Evolutionary conservation across 495 filamentous ascomycete genomes (phyloP), one percentile per base, ranked within the genome.

Genomic region (Annulohypoxylon moriforme): DNA sequence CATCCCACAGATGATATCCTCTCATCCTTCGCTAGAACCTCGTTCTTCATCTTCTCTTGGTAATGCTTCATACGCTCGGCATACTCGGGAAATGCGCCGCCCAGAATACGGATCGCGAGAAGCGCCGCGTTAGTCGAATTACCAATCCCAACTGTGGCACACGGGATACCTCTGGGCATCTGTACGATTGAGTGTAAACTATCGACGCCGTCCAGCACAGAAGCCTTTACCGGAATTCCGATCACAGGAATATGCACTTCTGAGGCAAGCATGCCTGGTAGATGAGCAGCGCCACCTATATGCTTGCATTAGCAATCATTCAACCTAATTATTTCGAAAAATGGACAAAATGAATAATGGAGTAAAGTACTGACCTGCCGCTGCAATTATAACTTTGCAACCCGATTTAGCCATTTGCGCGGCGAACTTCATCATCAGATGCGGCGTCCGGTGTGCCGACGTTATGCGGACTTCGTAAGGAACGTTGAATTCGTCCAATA

Each of bases 121-220:
- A 98, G 86, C 33, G 93, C 96, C 2, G 94, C 96, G 80, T 98
- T 98, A 57, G 92, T 92, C 62, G 89, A 91, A 81, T 99, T 98
- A 80, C 97, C 94, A 80, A 98, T 96, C 11, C 91, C 93, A 11
- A 98, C 72, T 16, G 89, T 87, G 77, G 81, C 88, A 77, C 46
- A 76, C 22, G 76, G 76, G 18, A 76, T 74, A 0, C 76, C 76
- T 13, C 76, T 67, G 2, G 95, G 96, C 96, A 99, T 97, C 80
- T 97, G 94, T 9, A 94, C 92, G 75, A 97, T 97, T 70, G 91
- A 94, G 72, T 93, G 86, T 72, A 98, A 78, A 75, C 92, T 95
- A 77, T 99, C 96, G 63, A 95, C 85, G 33, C 96, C 95, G 78
- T 97, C 96, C 42, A 97, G 80, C 7, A 90, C 87, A 67, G 89